Evolutionary conservation across 1,284 basidiomycete genomes (phyloP).

Genomic region (Omphalotus olearius): DNA sequence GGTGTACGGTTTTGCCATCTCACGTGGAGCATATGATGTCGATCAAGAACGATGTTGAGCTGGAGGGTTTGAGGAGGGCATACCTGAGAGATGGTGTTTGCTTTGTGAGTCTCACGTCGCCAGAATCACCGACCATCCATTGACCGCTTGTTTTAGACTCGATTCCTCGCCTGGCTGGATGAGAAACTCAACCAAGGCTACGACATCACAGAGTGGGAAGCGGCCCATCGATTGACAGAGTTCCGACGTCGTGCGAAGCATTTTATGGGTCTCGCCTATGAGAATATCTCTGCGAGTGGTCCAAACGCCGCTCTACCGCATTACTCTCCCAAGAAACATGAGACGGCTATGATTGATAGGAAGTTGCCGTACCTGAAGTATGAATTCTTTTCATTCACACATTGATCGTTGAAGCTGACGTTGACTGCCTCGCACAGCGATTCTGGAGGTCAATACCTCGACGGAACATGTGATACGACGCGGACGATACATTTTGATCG

Average conservation of each 20-base stretch:
- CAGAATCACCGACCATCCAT: too few species aligned
- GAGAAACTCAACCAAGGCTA: constrained; percentile 72
- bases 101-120: constrained; percentile 53
- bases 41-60: constrained; percentile 85
- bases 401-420: constrained; percentile 5
- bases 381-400: constrained; percentile 22
- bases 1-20: constrained; percentile 65
- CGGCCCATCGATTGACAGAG: constrained; percentile 78
- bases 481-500: constrained; percentile 88
- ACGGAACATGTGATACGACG: constrained; percentile 93
- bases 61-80: constrained; percentile 78
- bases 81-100: constrained; percentile 91
- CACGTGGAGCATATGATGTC: constrained; percentile 79
- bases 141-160: constrained; percentile 34
- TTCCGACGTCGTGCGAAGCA: constrained; percentile 72
- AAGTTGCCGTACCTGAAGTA: constrained; percentile 88
- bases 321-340: constrained; percentile 78
- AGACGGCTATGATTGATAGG: constrained; percentile 70
- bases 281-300: constrained; percentile 90
- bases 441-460: constrained; percentile 85
- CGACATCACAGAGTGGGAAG: constrained; percentile 89
- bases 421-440: constrained; percentile 45
- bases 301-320: constrained; percentile 93
- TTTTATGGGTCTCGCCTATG: constrained; percentile 89
- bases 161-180: constrained; percentile 91